phyloP scores from a whole-genome alignment of 1,284 basidiomycete species.

The Naganishia sp. region DNA sequence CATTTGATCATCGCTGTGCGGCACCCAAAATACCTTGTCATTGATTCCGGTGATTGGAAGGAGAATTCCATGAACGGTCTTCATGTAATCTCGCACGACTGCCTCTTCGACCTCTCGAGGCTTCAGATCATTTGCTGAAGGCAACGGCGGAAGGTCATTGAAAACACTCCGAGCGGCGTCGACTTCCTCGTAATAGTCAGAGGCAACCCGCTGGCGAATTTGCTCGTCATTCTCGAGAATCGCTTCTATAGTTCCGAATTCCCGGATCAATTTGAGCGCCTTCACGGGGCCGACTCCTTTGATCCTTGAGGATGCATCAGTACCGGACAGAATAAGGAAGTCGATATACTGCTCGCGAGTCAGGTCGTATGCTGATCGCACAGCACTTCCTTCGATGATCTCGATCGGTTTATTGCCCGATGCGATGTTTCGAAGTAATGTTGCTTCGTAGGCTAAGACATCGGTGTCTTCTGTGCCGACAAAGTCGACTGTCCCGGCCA shows the following conservation, averaged over 20 bases:
- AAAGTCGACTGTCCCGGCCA: slow-evolving; percentile 72
- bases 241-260: slow-evolving; percentile 70
- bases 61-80: slow-evolving; percentile 42
- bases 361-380: slow-evolving; percentile 65
- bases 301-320: slow-evolving; percentile 81
- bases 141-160: slow-evolving; percentile 43
- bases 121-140: slow-evolving; percentile 32
- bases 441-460: slow-evolving; percentile 58
- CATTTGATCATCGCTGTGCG: background rate
- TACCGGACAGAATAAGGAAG: slow-evolving; percentile 79
- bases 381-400: slow-evolving; percentile 63
- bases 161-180: slow-evolving; percentile 49
- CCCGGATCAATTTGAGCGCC: slow-evolving; percentile 69
- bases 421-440: slow-evolving; percentile 73
- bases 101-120: slow-evolving; percentile 34
- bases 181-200: slow-evolving; percentile 46
- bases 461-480: slow-evolving; percentile 82
- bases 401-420: slow-evolving; percentile 62
- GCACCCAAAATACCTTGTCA: background rate
- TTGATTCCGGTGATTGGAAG: background rate
- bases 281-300: slow-evolving; percentile 72
- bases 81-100: slow-evolving; percentile 42
- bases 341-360: slow-evolving; percentile 67
- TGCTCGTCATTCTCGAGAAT: slow-evolving; percentile 58
- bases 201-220: slow-evolving; percentile 34